Evolutionary conservation across 1,284 basidiomycete species (phyloP).

Genomic region (Irpex lacteus): DNA sequence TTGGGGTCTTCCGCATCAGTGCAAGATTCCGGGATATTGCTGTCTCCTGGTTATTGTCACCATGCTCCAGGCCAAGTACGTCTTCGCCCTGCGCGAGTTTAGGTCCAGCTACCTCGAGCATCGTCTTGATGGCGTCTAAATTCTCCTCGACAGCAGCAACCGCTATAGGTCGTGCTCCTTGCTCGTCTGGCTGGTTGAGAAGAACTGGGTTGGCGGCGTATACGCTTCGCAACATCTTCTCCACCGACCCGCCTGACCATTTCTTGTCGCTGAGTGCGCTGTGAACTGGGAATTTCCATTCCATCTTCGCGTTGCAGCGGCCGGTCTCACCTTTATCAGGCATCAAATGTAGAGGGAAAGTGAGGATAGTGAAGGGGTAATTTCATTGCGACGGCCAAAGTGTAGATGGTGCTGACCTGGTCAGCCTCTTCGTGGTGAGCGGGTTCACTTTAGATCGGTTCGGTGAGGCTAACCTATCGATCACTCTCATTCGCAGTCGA

Average conservation of each 20-base stretch:
- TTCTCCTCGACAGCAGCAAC: conserved; percentile 9
- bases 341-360: not conserved
- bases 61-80: conserved; percentile 6
- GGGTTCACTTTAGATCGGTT: not conserved
- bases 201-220: conserved; percentile 1
- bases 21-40: conserved; percentile 8
- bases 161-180: conserved; percentile 3
- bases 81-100: conserved; percentile 9
- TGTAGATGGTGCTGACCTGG: not conserved
- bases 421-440: not conserved
- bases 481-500: not conserved
- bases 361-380: not conserved
- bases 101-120: conserved; percentile 8
- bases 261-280: conserved; percentile 8
- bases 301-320: not conserved
- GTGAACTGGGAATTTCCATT: conserved; percentile 8
- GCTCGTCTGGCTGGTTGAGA: conserved; percentile 7
- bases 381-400: not conserved
- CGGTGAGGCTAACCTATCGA: not conserved
- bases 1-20: conserved; percentile 6
- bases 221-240: conserved; percentile 2
- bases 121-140: conserved; percentile 3
- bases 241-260: not conserved
- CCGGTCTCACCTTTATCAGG: not conserved
- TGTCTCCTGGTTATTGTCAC: conserved; percentile 10